Evolutionary conservation across 1,284 basidiomycete genomes (phyloP), one percentile per base, ranked within the genome.

Genomic region (Ganoderma sp.): DNA sequence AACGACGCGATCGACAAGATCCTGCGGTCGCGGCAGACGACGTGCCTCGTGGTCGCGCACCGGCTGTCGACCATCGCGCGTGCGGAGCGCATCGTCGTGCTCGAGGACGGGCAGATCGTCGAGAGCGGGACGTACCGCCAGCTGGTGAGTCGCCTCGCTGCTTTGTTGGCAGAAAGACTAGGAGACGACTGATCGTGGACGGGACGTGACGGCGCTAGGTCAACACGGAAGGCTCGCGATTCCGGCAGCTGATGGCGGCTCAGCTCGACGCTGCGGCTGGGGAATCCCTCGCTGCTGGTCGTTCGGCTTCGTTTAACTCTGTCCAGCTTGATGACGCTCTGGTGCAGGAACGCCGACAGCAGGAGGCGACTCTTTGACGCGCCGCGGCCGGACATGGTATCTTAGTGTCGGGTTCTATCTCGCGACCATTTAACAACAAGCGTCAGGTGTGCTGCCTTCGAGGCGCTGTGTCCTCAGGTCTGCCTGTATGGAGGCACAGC

Each of bases 1-100:
- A 97, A 98, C 78, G 89, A 95, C 75, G 96, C 96, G 1, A 93
- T 98, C 65, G 93, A 95, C 76, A 92, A 91, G 77, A 96, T 98
- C 69, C 84, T 97, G 61, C 83, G 86, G 65, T 85, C 87, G 28
- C 82, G 90, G 63, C 87, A 91, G 71, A 94, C 95, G 60, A 97
- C 95, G 1, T 96, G 95, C 69, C 81, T 98, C 52, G 90, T 97
- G 66, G 94, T 96, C 32, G 96, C 96, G 0, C 96, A 97, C 79
- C 85, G 96, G 66, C 78, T 95, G 61, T 93, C 90, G 25, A 95
- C 92, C 12, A 95, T 95, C 70, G 94, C 91, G 22, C 84, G 91
- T 67, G 94, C 93, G 1, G 94, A 96, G 76, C 84, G 91, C 41
- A 93, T 97, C 61, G 91, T 95, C 9, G 94, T 97, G 19, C 84